Evolutionary conservation across 768 basidiomycete species (phyloP).

Genomic region (button mushroom (Agaricus bisporus)): DNA sequence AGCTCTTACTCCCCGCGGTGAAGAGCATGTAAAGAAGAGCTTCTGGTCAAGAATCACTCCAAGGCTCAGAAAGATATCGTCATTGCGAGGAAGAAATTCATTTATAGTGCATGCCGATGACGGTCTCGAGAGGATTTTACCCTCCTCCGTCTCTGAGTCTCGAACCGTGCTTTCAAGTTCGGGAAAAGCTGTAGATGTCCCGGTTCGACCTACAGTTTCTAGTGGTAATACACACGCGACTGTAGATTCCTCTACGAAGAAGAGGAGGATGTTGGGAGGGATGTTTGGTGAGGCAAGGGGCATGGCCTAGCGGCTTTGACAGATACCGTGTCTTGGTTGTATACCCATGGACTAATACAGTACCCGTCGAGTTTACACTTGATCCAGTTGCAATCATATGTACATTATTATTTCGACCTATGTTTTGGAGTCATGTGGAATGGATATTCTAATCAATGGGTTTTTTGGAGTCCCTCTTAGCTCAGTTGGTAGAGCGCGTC

Average conservation of each 20-base stretch:
- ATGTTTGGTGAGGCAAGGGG: not conserved
- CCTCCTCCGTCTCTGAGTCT: not conserved
- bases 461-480: constrained; percentile 35
- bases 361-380: too few relatives aligned
- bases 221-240: not conserved
- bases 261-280: not conserved
- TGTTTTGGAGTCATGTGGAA: too few relatives aligned
- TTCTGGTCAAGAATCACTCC: constrained; percentile 7
- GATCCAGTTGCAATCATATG: too few relatives aligned
- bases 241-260: not conserved
- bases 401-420: too few relatives aligned
- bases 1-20: not conserved
- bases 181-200: not conserved
- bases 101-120: not conserved
- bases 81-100: not conserved
- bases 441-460: too few relatives aligned
- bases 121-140: not conserved
- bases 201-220: not conserved
- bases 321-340: not conserved
- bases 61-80: not conserved
- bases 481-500: constrained; percentile 55
- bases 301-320: not conserved
- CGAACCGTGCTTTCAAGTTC: not conserved
- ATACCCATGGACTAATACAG: not conserved
- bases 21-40: not conserved